A percentile compares a stretch with the other conserved stretches of the same genome.
Conservation (phyloP, 1,284 basidiomycete genomes). For the Malassezia psittaci region DNA sequence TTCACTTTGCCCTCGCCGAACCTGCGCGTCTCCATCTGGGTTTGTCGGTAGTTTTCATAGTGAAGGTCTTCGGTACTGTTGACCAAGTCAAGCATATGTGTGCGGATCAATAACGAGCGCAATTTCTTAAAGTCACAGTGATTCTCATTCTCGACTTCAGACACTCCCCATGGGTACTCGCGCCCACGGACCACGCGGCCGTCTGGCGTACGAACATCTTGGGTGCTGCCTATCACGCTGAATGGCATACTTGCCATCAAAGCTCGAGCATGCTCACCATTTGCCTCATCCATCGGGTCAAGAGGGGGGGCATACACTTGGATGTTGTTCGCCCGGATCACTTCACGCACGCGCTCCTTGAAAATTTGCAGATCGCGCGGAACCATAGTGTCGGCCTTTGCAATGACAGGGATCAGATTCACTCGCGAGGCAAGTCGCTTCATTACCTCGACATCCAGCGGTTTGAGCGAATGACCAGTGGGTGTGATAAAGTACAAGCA, state of each 20-base stretch:
- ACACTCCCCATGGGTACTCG: slow-evolving; percentile 99
- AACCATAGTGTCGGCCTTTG: slow-evolving; percentile 91
- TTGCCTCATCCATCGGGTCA: slow-evolving; percentile 77
- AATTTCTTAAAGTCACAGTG: slow-evolving; percentile 99
- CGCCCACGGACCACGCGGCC: slow-evolving; percentile 91
- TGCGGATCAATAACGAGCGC: slow-evolving; percentile 86
- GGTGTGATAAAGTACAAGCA: slow-evolving; percentile 96
- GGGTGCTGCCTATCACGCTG: slow-evolving; percentile 93
- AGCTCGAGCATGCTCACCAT: slow-evolving; percentile 76
- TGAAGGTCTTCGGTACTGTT: slow-evolving; percentile 89
- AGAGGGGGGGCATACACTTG: slow-evolving; percentile 87
- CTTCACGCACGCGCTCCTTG: slow-evolving; percentile 85
- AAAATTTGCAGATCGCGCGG: slow-evolving; percentile 81
- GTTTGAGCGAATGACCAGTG: slow-evolving; percentile 93
- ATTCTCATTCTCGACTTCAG: slow-evolving; percentile 93
- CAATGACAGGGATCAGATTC: slow-evolving; percentile 93
- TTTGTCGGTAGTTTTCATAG: slow-evolving; percentile 95
- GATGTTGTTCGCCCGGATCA: slow-evolving; percentile 80
- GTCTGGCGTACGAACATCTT: slow-evolving; percentile 82
- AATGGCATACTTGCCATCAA: slow-evolving; percentile 81
- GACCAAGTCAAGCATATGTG: slow-evolving; percentile 97
- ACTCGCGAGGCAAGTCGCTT: slow-evolving; percentile 89
- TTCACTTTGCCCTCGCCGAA: slow-evolving; percentile 97
- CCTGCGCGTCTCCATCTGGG: slow-evolving; percentile 99
- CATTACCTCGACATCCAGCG: slow-evolving; percentile 98